Base-by-base conservation (phyloP, 257 asterid genomes). In the Solanum lignicaule region DNA sequence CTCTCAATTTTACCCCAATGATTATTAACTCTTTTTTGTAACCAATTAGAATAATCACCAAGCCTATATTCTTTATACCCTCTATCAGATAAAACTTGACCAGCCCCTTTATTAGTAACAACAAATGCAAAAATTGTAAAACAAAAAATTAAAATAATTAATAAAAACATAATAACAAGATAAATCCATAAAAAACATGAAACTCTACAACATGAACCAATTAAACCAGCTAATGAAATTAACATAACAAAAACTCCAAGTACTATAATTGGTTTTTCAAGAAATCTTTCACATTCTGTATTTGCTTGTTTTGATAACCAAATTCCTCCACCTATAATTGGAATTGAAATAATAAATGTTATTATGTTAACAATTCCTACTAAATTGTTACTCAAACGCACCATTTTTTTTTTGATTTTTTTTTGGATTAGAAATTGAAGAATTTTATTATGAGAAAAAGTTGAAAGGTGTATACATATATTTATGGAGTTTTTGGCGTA, bases 111-210 rank as follows among this genome's bases (percentile, higher is more conserved):
- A 25, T 94, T 95, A 5, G 98, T 97, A 18, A 97, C 99, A 20
- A 95, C 98, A 60, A 97, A 95, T 3, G 98, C 98, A 91, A 97
- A 97, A 71, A 95, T 94, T 10, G 98, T 96, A 93, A 95, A 94
- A 89, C 96, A 90, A 69, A 94, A 91, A 5, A 97, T 85, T 16
- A 95, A 73, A 23, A 97, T 35, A 86, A 96, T 96, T 91, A 95
- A 86, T 14, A 97, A 75, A 60, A 95, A 95, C 98, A 97, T 95
- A 55, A 95, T 97, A 33, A 93, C 36, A 6, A 97, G 93, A 79
- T 97, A 95, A 0, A 95, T 33, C 98, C 98, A 97, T 20, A 97
- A 85, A 32, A 97, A 93, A 95, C 98, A 94, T 3, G 98, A 82
- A 6, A 97, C 95, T 46, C 93, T 89, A 91, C 98, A 95, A 87